Conservation (phyloP, 345 rosid species). For the Cardamine resedifolia region DNA sequence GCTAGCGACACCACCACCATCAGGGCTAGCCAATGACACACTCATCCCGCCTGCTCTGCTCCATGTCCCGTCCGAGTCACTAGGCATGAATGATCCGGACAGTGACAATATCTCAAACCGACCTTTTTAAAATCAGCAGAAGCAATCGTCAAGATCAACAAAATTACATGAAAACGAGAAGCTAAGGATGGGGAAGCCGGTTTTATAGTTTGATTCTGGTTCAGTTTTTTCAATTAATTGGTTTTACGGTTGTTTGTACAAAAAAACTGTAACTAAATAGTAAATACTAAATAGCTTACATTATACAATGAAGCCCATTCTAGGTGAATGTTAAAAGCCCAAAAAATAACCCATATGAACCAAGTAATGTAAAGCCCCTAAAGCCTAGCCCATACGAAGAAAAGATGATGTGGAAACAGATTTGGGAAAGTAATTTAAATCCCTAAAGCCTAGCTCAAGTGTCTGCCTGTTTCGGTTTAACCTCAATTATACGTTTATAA, state of each 20-base stretch:
- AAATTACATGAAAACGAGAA: neutral
- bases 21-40: conserved; percentile 86
- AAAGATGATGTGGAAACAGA: too few species aligned
- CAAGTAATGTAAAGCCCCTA: too few species aligned
- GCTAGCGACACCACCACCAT: conserved; percentile 95
- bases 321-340: too few species aligned
- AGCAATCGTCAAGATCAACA: conserved; percentile 3
- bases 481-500: too few species aligned
- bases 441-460: too few species aligned
- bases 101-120: conserved; percentile 91
- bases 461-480: too few species aligned
- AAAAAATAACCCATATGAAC: too few species aligned
- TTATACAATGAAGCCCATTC: too few species aligned
- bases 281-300: too few species aligned
- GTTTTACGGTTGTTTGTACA: too few species aligned
- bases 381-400: too few species aligned
- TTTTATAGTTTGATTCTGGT: neutral
- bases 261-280: neutral
- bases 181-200: neutral
- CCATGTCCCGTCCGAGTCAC: conserved; percentile 67
- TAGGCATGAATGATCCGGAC: conserved; percentile 95
- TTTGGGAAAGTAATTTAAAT: too few species aligned
- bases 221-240: neutral
- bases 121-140: conserved; percentile 52
- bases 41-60: conserved; percentile 97